Evolutionary conservation across 2,329 filamentous ascomycete species (phyloP), one percentile per base, ranked within the genome.

Genomic region (Penicillium sp.): DNA sequence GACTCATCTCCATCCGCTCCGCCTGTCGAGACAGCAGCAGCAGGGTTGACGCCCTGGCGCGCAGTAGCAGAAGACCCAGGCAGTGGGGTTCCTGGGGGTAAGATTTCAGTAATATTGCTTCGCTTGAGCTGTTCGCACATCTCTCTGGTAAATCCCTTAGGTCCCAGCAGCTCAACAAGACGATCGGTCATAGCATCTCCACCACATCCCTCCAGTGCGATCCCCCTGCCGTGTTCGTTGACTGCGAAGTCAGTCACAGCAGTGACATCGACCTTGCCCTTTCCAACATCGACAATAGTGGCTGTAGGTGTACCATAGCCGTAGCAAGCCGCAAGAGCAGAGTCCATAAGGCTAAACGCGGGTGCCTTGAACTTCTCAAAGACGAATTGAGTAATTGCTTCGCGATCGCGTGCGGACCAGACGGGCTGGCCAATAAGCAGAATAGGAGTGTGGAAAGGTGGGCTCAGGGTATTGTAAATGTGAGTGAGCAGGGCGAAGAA

Each of bases 281-380:
- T 91, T 11, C 94, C 94, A 58, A 99, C 89, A 72, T 99, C 94
- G 25, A 99, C 82, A 21, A 99, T 85, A 0, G 91, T 94, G 68
- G 94, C 88, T 65, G 85, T 91, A 33, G 87, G 82, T 31, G 92
- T 83, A 11, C 91, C 92, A 70, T 95, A 97, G 55, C 94, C 86
- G 68, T 86, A 88, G 57, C 80, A 88, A 0, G 91, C 89, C 27
- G 94, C 92, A 46, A 95, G 78, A 3, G 91, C 92, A 65, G 91
- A 89, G 75, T 97, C 90, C 79, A 99, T 88, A 61, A 97, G 82
- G 66, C 89, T 92, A 50, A 99, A 89, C 0, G 91, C 92, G 0
- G 94, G 94, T 0, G 91, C 94, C 78, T 93, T 94, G 71, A 96
- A 96, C 76, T 94, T 95, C 76, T 99, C 94, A 69, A 99, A 99